Evolutionary conservation across 2,329 filamentous ascomycete genomes (phyloP).

Genomic region (Neofusicoccum sp.): DNA sequence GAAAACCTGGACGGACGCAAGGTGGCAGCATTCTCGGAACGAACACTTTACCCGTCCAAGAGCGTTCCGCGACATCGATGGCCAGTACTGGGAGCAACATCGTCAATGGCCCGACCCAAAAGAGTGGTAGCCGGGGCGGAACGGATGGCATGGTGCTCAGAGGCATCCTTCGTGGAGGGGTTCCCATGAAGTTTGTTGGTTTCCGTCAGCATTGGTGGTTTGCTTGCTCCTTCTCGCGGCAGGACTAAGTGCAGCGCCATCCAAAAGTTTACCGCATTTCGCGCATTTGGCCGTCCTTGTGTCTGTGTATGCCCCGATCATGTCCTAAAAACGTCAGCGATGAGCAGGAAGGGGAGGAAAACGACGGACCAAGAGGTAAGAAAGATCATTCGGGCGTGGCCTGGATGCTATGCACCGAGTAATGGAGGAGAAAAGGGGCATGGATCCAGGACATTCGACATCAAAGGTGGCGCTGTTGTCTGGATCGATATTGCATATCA

Average conservation of each 20-base stretch:
- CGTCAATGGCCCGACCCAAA: slow-evolving; percentile 2
- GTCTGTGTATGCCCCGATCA: slow-evolving; percentile 43
- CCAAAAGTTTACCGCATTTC: slow-evolving; percentile 37
- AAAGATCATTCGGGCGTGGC: slow-evolving; percentile 34
- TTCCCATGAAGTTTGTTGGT: slow-evolving; percentile 33
- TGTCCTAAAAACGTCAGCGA: slow-evolving; percentile 35
- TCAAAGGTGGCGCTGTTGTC: slow-evolving; percentile 32
- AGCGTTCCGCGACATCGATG: slow-evolving; percentile 31
- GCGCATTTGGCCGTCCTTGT: slow-evolving; percentile 34
- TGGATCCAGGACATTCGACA: slow-evolving; percentile 35
- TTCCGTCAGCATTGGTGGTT: slow-evolving; percentile 26
- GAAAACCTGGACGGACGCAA: slow-evolving; percentile 36
- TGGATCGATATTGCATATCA: slow-evolving; percentile 32
- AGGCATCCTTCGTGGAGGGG: slow-evolving; percentile 41
- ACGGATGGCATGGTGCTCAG: neutral
- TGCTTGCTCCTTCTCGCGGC: slow-evolving; percentile 37
- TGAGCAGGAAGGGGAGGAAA: neutral
- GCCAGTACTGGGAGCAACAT: slow-evolving; percentile 31
- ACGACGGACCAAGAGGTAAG: slow-evolving; percentile 34
- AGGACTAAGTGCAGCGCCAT: slow-evolving; percentile 30
- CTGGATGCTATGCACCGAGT: slow-evolving; percentile 39
- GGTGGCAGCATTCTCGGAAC: slow-evolving; percentile 26
- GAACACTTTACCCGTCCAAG: neutral
- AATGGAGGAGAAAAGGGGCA: slow-evolving; percentile 33
- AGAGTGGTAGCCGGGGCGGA: neutral